phyloP scores from a whole-genome alignment of 139 green algal species.

The Chlorokybus atmophyticus region DNA sequence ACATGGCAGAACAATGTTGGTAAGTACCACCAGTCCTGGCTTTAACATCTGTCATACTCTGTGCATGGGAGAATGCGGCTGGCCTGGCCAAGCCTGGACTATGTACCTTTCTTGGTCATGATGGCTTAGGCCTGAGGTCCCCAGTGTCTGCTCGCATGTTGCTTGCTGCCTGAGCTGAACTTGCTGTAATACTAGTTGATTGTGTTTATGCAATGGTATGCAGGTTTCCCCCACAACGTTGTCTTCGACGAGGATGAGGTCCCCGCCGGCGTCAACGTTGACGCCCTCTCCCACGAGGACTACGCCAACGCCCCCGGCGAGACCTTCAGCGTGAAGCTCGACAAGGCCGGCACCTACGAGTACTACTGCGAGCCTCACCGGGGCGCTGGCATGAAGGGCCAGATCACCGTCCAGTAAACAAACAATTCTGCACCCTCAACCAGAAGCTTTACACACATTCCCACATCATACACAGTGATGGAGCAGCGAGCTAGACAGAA shows the following conservation, averaged over 20 bases:
- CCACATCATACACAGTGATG: too few species aligned
- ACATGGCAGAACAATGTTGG: constrained; percentile 45
- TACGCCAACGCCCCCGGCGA: constrained; percentile 81
- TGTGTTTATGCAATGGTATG: not conserved
- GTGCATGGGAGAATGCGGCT: too few species aligned
- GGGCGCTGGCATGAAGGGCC: constrained; percentile 79
- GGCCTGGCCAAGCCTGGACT: too few species aligned
- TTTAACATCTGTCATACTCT: not conserved
- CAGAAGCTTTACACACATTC: too few species aligned
- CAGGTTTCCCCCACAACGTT: constrained; percentile 66
- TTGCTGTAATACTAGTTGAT: too few species aligned
- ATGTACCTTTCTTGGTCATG: not conserved
- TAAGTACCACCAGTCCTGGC: not conserved
- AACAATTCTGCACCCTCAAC: too few species aligned
- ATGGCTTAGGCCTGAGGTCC: too few species aligned
- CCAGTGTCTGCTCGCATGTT: too few species aligned
- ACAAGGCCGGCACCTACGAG: constrained; percentile 55
- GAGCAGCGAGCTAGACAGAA: too few species aligned
- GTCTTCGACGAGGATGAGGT: constrained; percentile 89
- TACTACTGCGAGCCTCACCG: constrained; percentile 95
- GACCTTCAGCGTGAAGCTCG: constrained; percentile 55
- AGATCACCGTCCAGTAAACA: constrained; percentile 66
- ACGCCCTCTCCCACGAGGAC: constrained; percentile 71
- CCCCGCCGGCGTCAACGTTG: constrained; percentile 65
- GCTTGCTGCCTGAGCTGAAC: constrained; percentile 4